Conservation (phyloP, 371 early-diverging fungal species). For the Haplosporangium sp. region DNA sequence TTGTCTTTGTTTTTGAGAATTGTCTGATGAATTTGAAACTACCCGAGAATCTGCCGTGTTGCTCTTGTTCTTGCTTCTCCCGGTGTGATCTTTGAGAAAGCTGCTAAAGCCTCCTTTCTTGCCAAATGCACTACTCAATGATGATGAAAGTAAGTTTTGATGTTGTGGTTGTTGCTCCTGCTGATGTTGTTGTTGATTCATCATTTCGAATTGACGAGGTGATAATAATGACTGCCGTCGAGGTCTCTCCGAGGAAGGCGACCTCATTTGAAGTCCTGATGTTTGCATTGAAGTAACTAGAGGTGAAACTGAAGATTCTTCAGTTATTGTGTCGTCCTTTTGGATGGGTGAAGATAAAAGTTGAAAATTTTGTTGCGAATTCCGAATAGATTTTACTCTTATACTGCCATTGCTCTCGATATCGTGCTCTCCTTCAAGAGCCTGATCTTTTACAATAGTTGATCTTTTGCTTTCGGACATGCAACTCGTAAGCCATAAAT, state of each 20-base stretch:
- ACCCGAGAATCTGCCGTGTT: background rate
- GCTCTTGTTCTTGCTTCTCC: slow-evolving; percentile 1
- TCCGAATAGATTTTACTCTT: background rate
- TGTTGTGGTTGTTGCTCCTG: background rate
- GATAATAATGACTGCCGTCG: slow-evolving; percentile 22
- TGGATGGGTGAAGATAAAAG: background rate
- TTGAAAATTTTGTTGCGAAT: background rate
- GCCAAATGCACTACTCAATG: background rate
- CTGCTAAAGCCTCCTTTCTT: slow-evolving; percentile 4
- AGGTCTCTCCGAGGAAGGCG: slow-evolving; percentile 8
- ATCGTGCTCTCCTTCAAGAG: background rate
- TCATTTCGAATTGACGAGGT: slow-evolving; percentile 21
- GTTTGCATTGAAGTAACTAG: background rate
- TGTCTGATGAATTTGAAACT: background rate
- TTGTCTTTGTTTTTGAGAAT: background rate
- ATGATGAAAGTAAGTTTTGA: background rate
- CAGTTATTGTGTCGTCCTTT: background rate
- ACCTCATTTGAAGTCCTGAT: background rate
- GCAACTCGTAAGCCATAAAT: background rate
- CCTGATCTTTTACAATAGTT: background rate
- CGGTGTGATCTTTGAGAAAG: slow-evolving; percentile 7
- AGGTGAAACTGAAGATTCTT: background rate
- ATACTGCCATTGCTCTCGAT: background rate
- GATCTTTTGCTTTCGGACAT: background rate
- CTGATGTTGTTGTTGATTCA: slow-evolving; percentile 2